phyloP scores from a whole-genome alignment of 1,139 yeast genomes.

The Martiniozyma asiatica region DNA sequence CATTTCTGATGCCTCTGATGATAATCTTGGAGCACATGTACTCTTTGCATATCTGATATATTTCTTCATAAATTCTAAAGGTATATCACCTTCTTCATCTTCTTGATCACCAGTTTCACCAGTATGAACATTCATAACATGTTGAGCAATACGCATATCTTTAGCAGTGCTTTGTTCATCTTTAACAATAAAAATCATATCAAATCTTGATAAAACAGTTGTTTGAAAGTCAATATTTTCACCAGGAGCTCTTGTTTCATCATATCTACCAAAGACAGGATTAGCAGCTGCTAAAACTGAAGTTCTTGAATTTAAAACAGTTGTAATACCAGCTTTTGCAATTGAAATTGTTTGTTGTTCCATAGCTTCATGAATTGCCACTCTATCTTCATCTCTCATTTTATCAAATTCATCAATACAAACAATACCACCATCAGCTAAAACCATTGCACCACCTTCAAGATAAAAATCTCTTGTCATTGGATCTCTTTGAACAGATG shows the following conservation, averaged over 20 bases:
- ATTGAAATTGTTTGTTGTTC: conserved; percentile 99
- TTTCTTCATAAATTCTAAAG: conserved; percentile 82
- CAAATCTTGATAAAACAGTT: conserved; percentile 92
- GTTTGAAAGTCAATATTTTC: conserved; percentile 97
- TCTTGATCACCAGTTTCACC: conserved; percentile 46
- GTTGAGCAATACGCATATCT: conserved; percentile 85
- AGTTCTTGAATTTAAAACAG: conserved; percentile 89
- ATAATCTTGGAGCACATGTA: conserved; percentile 85
- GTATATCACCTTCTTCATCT: conserved; percentile 73
- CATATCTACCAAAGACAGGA: conserved; percentile 93
- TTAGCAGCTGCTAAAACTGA: conserved; percentile 97
- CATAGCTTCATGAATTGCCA: conserved; percentile 99
- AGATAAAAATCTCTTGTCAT: conserved; percentile 81
- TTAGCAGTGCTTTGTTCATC: conserved; percentile 85
- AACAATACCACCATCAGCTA: conserved; percentile 98
- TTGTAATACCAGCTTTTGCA: conserved; percentile 98
- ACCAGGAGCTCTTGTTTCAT: conserved; percentile 92
- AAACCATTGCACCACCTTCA: conserved; percentile 99
- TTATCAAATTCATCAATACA: conserved; percentile 98
- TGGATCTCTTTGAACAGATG: conserved; percentile 89
- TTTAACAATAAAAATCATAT: conserved; percentile 94
- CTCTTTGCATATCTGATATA: conserved; percentile 84
- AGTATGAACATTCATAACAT: conserved; percentile 90
- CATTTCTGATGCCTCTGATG: conserved; percentile 83
- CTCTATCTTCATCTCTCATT: conserved; percentile 98